These are phyloP conservation scores for Macaranga tanarius DNA, from an alignment of 441 rosid genomes.

Conservation along the genomic window DNA sequence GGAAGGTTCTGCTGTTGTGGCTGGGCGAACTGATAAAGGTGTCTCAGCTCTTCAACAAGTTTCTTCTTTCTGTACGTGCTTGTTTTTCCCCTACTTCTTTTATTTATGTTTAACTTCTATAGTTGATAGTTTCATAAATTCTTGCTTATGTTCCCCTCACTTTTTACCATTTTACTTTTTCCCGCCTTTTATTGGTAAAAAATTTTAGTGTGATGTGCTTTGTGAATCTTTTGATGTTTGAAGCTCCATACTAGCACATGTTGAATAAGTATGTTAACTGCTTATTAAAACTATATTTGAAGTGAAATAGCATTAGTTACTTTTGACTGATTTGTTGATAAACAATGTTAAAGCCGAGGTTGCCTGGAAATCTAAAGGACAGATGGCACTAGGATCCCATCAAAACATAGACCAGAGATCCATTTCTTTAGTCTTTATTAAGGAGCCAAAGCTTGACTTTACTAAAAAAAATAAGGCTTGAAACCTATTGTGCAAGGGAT, in stretches of 20 bases:
- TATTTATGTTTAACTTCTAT: not conserved
- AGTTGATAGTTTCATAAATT: not conserved
- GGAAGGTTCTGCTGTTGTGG: slow-evolving; percentile 81
- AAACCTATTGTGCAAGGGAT: not conserved
- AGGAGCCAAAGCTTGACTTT: too few relatives aligned
- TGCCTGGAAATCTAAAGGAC: not conserved
- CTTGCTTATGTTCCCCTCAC: not conserved
- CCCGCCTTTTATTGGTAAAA: not conserved
- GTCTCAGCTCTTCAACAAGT: slow-evolving; percentile 93
- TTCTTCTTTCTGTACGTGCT: slow-evolving; percentile 91
- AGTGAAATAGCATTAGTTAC: not conserved
- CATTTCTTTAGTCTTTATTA: too few relatives aligned
- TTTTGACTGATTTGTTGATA: not conserved
- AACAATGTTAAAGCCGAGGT: not conserved
- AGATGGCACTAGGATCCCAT: not conserved
- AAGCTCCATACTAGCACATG: not conserved
- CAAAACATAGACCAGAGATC: not conserved
- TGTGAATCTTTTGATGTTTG: not conserved
- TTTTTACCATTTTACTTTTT: not conserved
- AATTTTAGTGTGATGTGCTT: slow-evolving; percentile 6
- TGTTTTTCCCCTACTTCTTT: not conserved
- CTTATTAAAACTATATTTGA: not conserved
- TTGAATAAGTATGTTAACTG: not conserved
- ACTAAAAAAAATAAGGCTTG: too few relatives aligned
- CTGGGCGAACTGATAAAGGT: slow-evolving; percentile 98